phyloP scores from a whole-genome alignment of 352 stramenopile genomes.

The Globisporangium lucens region DNA sequence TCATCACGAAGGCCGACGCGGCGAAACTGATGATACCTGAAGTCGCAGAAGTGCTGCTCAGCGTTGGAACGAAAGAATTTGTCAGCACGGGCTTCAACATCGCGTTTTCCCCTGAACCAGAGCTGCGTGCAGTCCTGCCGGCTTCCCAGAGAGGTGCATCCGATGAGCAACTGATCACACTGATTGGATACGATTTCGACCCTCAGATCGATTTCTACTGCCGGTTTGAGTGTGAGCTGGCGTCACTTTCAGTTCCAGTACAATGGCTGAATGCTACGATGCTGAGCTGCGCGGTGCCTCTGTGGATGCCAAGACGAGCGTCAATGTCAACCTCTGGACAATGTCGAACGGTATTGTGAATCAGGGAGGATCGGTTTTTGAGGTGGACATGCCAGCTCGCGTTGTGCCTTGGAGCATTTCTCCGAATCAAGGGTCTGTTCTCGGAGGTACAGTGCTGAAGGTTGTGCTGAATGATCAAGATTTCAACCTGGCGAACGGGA shows the following conservation, averaged over 20 bases:
- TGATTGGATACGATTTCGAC: slow-evolving; percentile 47
- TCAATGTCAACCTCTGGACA: slow-evolving; percentile 33
- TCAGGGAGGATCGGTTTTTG: slow-evolving; percentile 3
- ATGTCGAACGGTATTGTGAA: slow-evolving; percentile 10
- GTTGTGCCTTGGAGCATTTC: slow-evolving; percentile 23
- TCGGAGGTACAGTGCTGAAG: slow-evolving; percentile 14
- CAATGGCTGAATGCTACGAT: slow-evolving; percentile 34
- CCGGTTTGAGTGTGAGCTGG: slow-evolving; percentile 27
- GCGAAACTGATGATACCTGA: not conserved
- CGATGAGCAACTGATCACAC: slow-evolving; percentile 11
- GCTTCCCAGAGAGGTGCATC: not conserved
- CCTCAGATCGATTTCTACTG: slow-evolving; percentile 27
- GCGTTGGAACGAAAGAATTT: slow-evolving; percentile 15
- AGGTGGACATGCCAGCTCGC: not conserved
- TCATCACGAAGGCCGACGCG: not conserved
- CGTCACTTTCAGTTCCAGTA: slow-evolving; percentile 23
- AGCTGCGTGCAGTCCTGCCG: slow-evolving; percentile 20
- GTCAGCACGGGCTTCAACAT: slow-evolving; percentile 38
- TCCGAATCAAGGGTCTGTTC: slow-evolving; percentile 20
- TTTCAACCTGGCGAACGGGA: not conserved
- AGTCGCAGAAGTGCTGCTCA: slow-evolving; percentile 23
- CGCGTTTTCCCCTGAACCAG: slow-evolving; percentile 26
- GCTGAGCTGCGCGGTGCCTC: slow-evolving; percentile 28
- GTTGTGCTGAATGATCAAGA: not conserved
- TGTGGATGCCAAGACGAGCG: slow-evolving; percentile 17